Base-by-base conservation (phyloP, 2,329 filamentous ascomycete genomes). In the Parascedosporium putredinis region DNA sequence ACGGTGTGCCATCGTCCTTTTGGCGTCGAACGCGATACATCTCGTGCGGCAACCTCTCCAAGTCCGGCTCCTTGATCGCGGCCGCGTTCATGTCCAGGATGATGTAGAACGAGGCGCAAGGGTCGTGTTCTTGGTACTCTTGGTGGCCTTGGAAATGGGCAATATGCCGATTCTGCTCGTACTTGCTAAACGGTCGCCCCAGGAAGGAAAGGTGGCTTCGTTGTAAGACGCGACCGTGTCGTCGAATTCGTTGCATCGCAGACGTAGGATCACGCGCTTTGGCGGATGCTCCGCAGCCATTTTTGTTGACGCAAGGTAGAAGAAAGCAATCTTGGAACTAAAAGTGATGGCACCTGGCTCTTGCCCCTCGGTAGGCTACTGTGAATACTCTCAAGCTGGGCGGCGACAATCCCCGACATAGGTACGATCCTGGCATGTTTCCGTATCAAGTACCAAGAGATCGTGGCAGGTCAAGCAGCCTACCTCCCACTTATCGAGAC, bases 211-310 rank as follows among this genome's bases (percentile, higher is more conserved):
- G 42, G 27, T 29, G 23, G 42, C 42, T 45, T 29, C 42, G 10
- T 45, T 25, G 14, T 45, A 45, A 29, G 12, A 25, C 42, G 8
- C 23, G 12, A 27, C 18, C 27, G 23, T 45, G 22, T 45, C 42
- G 5, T 45, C 42, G 42, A 27, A 45, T 27, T 45, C 42, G 34
- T 40, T 40, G 34, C 18, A 23, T 9, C 40, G 10, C 23, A 43
- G 18, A 16, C 40, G 40, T 43, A 43, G 23, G 40, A 43, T 43
- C n/a, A 43, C 40, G 18, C 40, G 40, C 40, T 43, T 43, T n/a
- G 18, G 40, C 10, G 18, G 8, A 24, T 24, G n/a, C 9, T 24
- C 5, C 12, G 40, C 8, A 20, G 40, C 7, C 18, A 23, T 43
- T 22, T 24, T 43, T 5, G 8, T 43, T 9, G 18, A 16, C 10